Evolutionary conservation across 2,329 filamentous ascomycete genomes (phyloP), one percentile per base, ranked within the genome.

Genomic region (Zelopaecilomyces penicillatus): DNA sequence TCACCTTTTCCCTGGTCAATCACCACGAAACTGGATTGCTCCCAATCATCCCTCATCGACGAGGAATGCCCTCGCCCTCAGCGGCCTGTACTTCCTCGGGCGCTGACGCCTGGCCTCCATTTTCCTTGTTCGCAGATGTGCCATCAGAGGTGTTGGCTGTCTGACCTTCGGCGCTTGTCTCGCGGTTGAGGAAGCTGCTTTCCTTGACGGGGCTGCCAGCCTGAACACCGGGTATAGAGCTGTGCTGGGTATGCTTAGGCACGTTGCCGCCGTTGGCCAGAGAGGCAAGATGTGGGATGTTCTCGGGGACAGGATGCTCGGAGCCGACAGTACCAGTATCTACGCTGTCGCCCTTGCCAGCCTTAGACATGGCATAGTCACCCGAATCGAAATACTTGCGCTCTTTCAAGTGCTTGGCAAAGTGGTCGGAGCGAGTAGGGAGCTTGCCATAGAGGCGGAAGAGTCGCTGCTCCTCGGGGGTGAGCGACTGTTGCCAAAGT

Each of bases 301-400:
- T 94, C 70, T 95, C 89, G 54, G 90, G 89, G 42, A 90, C 83
- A 44, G 93, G 93, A 67, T 98, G 93, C 70, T 95, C 85, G 59
- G 87, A 90, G 59, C 93, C 93, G 60, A 98, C 87, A 60, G 85
- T 85, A 62, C 91, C 95, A 49, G 95, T 87, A 62, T 94, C 91
- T 60, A 93, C 85, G 62, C 93, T 86, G 61, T 90, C 87, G 65
- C 88, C 89, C 73, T 97, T 97, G 68, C 93, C 93, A 48, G 93
- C 93, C 74, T 96, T 95, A 67, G 86, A 91, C 71, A 95, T 86
- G 61, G 90, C 90, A 61, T 95, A 96, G 72, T 96, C 89, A 61
- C 89, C 90, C 49, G 86, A 93, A 73, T 96, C 89, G 68, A 96
- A 96, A 73, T 95, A 96, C 73, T 95, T 98, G 74, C 93, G 90